Evolutionary conservation across 179 eudicot genomes (phyloP), one percentile per base, ranked within the genome.

Genomic region (Corrigiola litoralis): DNA sequence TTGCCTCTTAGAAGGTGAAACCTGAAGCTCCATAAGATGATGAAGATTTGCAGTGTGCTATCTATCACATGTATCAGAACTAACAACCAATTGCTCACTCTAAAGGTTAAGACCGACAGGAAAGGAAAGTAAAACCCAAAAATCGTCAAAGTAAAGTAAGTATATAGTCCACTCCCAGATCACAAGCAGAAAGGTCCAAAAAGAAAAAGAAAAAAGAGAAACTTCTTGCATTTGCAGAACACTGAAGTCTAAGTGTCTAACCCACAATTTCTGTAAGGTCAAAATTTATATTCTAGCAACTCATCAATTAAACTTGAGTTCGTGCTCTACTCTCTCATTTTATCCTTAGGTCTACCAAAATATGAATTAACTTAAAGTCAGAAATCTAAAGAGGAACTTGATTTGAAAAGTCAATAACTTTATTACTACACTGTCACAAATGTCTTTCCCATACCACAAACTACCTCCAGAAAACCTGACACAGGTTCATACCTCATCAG

Each of bases 401-500:
- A 40, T 2, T 20, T 45, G 49, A 23, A 20, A 16, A 45, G n/a
- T n/a, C 2, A 45, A 23, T 45, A n/a, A 16, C 49, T 45, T n/a
- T 45, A 45, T 10, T 23, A 45, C 4, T 10, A 18, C 49, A 45
- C 13, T 54, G 7, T 32, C 47, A 51, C 33, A 51, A 54, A 36
- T 57, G n/a, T n/a, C n/a, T 40, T 59, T 64, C 31, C 10, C 34
- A 21, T 47, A 6, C 36, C 49, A 36, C 8, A 42, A 44, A n/a
- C n/a, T n/a, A n/a, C n/a, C 14, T 5, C 54, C 7, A 33, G 11
- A 16, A 21, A 49, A 6, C 18, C 20, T 27, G 24, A 73, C 65
- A 51, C 47, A 61, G 33, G 57, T 37, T 8, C 46, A 33, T 68
- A 88, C 99, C 83, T 95, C 99, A 91, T 91, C 65, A 95, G 67